A percentile compares a stretch with the other conserved stretches of the same genome.
Conservation (phyloP, 306 rosid genomes). For the Inga laurina region DNA sequence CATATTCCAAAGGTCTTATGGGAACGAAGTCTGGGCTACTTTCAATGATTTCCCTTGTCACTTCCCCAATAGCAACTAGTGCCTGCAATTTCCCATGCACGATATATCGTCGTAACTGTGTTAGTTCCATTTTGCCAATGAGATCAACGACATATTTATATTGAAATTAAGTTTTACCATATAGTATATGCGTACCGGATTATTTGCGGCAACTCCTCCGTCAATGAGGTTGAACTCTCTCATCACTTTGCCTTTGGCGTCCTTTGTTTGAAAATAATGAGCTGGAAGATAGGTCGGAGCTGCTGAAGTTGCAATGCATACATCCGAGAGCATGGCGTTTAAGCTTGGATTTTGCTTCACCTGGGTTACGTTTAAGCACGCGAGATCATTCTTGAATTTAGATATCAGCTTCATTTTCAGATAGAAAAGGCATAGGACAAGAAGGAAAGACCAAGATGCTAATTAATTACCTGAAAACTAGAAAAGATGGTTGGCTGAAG, state of each 20-base stretch:
- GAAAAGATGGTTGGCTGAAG: slow-evolving; percentile 60
- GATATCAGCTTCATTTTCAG: neutral
- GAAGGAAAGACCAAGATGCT: neutral
- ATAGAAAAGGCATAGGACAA: too few relatives aligned
- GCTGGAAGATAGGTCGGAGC: slow-evolving; percentile 67
- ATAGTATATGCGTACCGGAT: neutral
- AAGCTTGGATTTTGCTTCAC: slow-evolving; percentile 28
- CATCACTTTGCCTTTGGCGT: neutral
- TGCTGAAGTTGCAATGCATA: slow-evolving; percentile 57
- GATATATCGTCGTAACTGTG: neutral
- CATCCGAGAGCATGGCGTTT: slow-evolving; percentile 48
- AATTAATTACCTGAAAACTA: slow-evolving; percentile 42
- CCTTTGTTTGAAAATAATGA: neutral
- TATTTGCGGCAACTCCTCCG: neutral
- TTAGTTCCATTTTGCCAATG: neutral
- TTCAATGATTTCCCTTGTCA: neutral
- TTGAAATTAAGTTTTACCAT: neutral
- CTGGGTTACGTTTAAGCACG: slow-evolving; percentile 15
- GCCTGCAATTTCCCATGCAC: neutral
- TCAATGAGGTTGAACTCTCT: neutral
- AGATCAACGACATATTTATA: neutral
- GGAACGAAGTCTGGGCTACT: neutral
- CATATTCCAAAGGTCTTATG: neutral
- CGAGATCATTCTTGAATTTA: neutral
- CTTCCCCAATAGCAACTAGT: neutral